phyloP scores from a whole-genome alignment of 345 rosid genomes.

The Boechera stricta region DNA sequence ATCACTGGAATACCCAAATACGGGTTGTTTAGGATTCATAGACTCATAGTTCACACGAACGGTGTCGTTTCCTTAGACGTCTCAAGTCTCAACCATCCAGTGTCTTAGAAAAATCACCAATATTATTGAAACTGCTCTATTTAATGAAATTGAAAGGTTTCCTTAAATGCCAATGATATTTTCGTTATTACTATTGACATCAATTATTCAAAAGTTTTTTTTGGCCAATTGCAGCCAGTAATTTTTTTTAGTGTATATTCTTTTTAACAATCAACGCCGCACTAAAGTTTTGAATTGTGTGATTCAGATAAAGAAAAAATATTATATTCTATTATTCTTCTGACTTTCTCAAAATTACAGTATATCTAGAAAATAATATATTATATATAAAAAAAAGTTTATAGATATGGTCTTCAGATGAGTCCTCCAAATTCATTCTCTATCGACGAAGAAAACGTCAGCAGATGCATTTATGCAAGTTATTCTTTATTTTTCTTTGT shows the following conservation, averaged over 20 bases:
- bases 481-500: background rate
- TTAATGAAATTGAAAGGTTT: too few relatives aligned
- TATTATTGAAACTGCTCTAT: too few relatives aligned
- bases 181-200: too few relatives aligned
- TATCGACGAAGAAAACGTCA: background rate
- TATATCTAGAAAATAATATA: background rate
- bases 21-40: background rate
- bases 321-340: background rate
- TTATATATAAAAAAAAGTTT: background rate
- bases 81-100: background rate
- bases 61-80: background rate
- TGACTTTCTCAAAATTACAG: background rate
- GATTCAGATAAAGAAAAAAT: background rate
- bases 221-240: background rate
- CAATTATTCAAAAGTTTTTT: too few relatives aligned
- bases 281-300: background rate
- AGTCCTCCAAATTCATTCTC: background rate
- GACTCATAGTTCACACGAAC: background rate
- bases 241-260: background rate
- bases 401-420: background rate
- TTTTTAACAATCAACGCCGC: background rate
- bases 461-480: slow-evolving; percentile 5
- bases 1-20: background rate
- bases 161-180: too few relatives aligned
- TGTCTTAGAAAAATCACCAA: background rate